Conservation (phyloP, 345 rosid species). For the Pistacia vera region DNA sequence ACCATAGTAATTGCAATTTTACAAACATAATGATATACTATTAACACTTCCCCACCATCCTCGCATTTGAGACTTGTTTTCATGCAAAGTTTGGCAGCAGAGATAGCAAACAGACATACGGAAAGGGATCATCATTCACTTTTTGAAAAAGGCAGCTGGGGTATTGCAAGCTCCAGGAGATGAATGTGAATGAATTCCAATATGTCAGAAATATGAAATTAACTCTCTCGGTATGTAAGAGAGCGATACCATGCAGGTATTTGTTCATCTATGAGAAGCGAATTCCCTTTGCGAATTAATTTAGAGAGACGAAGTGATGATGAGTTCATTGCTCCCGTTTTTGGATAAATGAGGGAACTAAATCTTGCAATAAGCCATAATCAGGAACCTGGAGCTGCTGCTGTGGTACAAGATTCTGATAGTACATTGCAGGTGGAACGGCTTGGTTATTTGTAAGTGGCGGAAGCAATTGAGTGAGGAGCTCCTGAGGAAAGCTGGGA, state of each 20-base stretch:
- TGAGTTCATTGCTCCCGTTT: conserved; percentile 31
- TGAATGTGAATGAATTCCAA: background rate
- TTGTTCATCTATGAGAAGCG: too few relatives aligned
- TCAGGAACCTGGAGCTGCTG: conserved; percentile 34
- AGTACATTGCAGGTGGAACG: conserved; percentile 15
- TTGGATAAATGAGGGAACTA: conserved; percentile 30
- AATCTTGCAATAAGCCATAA: conserved; percentile 39
- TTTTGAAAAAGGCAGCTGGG: background rate
- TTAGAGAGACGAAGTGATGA: background rate
- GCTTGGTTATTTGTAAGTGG: conserved; percentile 6
- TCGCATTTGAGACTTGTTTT: too few relatives aligned
- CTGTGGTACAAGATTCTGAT: conserved; percentile 12
- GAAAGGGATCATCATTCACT: background rate
- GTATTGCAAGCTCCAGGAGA: background rate
- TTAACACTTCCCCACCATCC: background rate
- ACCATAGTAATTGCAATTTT: background rate
- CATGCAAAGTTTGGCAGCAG: too few relatives aligned
- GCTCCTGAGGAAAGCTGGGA: conserved; percentile 33
- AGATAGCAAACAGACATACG: too few relatives aligned
- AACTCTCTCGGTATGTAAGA: background rate
- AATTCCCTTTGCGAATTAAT: background rate
- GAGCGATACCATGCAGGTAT: too few relatives aligned
- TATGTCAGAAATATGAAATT: background rate
- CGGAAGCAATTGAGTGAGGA: conserved; percentile 32
- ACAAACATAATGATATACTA: background rate